These are phyloP conservation scores for Ogataea allantospora DNA, from an alignment of 805 yeast genomes.

Conservation along the genomic window DNA sequence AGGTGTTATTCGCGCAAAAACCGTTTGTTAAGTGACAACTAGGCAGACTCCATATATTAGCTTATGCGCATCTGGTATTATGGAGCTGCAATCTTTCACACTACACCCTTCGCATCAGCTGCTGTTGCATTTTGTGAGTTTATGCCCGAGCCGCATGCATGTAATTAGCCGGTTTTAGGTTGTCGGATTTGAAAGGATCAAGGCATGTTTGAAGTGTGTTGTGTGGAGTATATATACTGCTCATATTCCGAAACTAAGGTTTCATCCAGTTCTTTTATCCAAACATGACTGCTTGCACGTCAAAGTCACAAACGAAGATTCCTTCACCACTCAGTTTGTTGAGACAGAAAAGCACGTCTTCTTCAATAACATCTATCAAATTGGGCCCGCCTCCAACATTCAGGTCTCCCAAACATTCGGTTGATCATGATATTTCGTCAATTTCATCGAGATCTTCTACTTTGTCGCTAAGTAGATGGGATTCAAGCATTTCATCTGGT, in stretches of 20 bases:
- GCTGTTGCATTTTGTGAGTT: not conserved
- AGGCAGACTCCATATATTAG: not conserved
- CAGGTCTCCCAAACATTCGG: constrained; percentile 7
- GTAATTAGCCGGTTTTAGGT: constrained; percentile 6
- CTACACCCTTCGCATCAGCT: not conserved
- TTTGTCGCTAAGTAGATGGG: constrained; percentile 11
- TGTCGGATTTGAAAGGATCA: constrained; percentile 6
- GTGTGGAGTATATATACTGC: constrained; percentile 8
- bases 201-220: constrained; percentile 11
- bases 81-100: not conserved
- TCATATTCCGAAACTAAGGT: not conserved
- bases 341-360: constrained; percentile 6
- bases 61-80: not conserved
- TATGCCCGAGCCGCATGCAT: constrained; percentile 5
- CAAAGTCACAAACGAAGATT: not conserved
- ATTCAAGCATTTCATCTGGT: constrained; percentile 15
- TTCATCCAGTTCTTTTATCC: not conserved
- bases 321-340: constrained; percentile 4
- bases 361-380: constrained; percentile 11
- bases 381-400: constrained; percentile 14
- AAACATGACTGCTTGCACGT: constrained; percentile 10
- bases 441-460: constrained; percentile 14
- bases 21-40: not conserved
- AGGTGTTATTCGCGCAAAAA: no score
- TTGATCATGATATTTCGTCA: constrained; percentile 12